Base-by-base conservation (phyloP, 2,329 filamentous ascomycete species). In the Trichoderma hamatum region DNA sequence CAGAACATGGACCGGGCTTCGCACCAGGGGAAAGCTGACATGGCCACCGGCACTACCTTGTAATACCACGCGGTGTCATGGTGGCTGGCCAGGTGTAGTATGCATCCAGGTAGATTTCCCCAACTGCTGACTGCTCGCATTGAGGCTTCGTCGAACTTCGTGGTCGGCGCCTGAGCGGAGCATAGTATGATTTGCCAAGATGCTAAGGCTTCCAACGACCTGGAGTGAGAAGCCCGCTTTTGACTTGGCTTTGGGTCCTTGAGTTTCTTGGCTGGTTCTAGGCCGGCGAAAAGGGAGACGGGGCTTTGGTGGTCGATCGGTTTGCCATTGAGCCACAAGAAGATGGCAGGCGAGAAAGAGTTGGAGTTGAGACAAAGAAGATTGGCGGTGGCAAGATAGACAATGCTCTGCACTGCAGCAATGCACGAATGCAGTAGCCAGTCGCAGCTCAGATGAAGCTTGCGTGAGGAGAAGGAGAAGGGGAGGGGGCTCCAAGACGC, bases 11-110 rank as follows among this genome's bases (percentile, higher is more conserved):
- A 67, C 28, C 28, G 52, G 52, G 52, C 36, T 32, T 59, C 52
- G 63, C 54, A 59, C 63, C 63, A 59, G 54, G 63, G 63, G 54
- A 51, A 54, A n/a, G 63, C 63, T 67, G 63, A 67, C 54, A 51
- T 11, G 13, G 28, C 54, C 5, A 58, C 30, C 19, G n/a, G 49
- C 32, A 24, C 49, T 49, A 30, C 11, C 43, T n/a, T n/a, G n/a
- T 19, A 43, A 19, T 3, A 4, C 32, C 30, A 19, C 19, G 39
- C 19, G 46, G 10, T 24, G 46, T 16, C 34, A 30, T 21, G 60
- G 46, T 11, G 60, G 60, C 60, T 54, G 39, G 19, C 16, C 6
- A 9, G 7, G 39, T n/a, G 39, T n/a, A n/a, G 39, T n/a, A 43
- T 19, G 16, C 39, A 43, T 19, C 6, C 3, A 46, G 32, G 32